These are phyloP conservation scores for Aspergillus luchuensis DNA, from an alignment of 2,329 filamentous ascomycete genomes.

Conservation along the genomic window DNA sequence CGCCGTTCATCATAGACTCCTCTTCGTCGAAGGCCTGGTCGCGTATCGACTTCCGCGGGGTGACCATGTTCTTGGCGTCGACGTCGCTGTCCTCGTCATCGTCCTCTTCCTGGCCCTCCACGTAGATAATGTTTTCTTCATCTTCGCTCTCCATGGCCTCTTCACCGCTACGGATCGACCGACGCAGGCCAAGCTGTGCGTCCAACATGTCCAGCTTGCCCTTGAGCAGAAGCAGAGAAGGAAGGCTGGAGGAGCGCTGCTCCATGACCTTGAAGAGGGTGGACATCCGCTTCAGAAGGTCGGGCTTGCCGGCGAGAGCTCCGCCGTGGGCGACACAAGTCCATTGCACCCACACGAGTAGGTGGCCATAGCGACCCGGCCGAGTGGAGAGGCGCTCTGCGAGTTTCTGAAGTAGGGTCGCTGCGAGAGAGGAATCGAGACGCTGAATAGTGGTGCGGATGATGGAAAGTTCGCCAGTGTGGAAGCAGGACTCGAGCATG, in stretches of 20 bases:
- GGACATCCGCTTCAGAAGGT: slow-evolving; percentile 74
- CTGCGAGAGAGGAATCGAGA: slow-evolving; percentile 81
- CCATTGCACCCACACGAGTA: slow-evolving; percentile 97
- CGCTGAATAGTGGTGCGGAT: slow-evolving; percentile 88
- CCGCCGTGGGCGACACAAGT: slow-evolving; percentile 89
- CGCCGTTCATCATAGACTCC: slow-evolving; percentile 44
- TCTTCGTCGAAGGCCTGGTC: slow-evolving; percentile 45
- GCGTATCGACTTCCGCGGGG: slow-evolving; percentile 40
- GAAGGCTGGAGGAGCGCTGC: slow-evolving; percentile 78
- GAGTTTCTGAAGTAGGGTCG: slow-evolving; percentile 75
- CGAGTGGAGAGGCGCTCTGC: slow-evolving; percentile 83
- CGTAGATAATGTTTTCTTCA: slow-evolving; percentile 77
- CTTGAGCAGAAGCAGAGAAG: slow-evolving; percentile 82
- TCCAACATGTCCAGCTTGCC: slow-evolving; percentile 94
- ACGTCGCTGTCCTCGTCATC: slow-evolving; percentile 43
- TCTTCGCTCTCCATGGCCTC: slow-evolving; percentile 54
- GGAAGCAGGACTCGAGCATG: slow-evolving; percentile 89
- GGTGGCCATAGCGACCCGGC: slow-evolving; percentile 82
- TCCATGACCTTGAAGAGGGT: slow-evolving; percentile 84
- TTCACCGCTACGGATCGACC: slow-evolving; percentile 61
- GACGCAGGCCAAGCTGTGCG: slow-evolving; percentile 80
- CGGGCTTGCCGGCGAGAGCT: slow-evolving; percentile 82
- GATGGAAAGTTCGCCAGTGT: slow-evolving; percentile 72
- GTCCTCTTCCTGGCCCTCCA: slow-evolving; percentile 75
- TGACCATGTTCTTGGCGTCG: slow-evolving; percentile 30